Percentiles rank a stretch among this genome's conserved stretches.
Evolutionary conservation across 148 eudicot species (phyloP).

Genomic region (Euryodendron excelsum): DNA sequence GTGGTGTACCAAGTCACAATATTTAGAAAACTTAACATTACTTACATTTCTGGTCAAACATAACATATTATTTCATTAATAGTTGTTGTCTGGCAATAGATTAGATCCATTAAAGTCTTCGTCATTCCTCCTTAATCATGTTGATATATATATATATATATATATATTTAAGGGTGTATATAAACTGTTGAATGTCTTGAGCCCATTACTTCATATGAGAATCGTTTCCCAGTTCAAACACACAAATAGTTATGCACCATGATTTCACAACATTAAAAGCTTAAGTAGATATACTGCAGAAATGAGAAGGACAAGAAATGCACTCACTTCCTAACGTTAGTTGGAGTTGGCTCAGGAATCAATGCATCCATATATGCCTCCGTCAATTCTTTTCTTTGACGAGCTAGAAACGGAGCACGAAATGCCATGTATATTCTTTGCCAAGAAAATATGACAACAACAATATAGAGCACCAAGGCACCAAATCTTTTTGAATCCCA

Average conservation of each 20-base stretch:
- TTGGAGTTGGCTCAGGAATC: slow-evolving; percentile 85
- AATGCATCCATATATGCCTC: slow-evolving; percentile 93
- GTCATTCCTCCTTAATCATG: background rate
- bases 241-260: too few relatives aligned
- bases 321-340: slow-evolving; percentile 65
- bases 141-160: too few relatives aligned
- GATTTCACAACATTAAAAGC: background rate
- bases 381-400: slow-evolving; percentile 51
- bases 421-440: slow-evolving; percentile 48
- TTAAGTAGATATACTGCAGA: background rate
- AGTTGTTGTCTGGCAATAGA: too few relatives aligned
- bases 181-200: too few relatives aligned
- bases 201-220: too few relatives aligned
- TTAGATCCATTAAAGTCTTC: background rate
- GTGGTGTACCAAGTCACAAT: background rate
- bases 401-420: slow-evolving; percentile 64
- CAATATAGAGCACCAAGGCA: slow-evolving; percentile 55
- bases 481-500: slow-evolving; percentile 76
- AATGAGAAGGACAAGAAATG: background rate
- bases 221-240: too few relatives aligned
- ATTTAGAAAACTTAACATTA: background rate
- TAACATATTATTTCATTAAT: too few relatives aligned
- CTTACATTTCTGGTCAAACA: too few relatives aligned
- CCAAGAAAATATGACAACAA: slow-evolving; percentile 48
- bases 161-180: too few relatives aligned